Evolutionary conservation across 1,139 yeast species (phyloP), one percentile per base, ranked within the genome.

Genomic region (Lodderomyces oxycetoniae): DNA sequence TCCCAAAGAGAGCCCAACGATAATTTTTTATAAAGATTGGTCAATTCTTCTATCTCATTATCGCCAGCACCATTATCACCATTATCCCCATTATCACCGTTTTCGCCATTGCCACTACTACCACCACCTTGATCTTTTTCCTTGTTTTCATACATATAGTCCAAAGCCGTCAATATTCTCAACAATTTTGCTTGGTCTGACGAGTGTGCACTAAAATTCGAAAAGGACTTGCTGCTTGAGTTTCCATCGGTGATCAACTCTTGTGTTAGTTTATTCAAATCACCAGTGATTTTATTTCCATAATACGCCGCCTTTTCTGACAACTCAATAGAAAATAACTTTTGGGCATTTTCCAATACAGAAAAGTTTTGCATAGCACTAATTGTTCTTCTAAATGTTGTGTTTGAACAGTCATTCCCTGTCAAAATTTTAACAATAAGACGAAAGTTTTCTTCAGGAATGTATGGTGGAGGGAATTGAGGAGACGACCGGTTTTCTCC

Each of bases 101-200:
- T 57, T 41, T 79, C 84, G n/a, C n/a, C 74, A 21, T 14, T 14
- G 14, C 15, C 24, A 26, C 13, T 16, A 13, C 11, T 26, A 9
- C 29, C 11, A 4, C 17, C 29, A 16, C 9, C 20, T 14, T 21
- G 25, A 41, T 42, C 46, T 24, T 33, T 33, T 21, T 53, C 57
- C 23, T 53, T 62, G 1, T 68, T 57, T 41, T 79, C 84, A 55
- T 77, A 83, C 57, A 89, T 69, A 49, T 83, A 88, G 50, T 89
- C 96, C 42, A 89, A 69, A 0, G 96, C 96, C 0, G 97, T 89
- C 46, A 89, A 66, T 4, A 88, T 80, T 35, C 96, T 69, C 39
- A 91, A 63, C 14, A 91, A 61, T 49, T 88, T 88, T 7, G 96
- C 87, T 55, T 89, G 97, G 41, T 84, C 88, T 0, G 96, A 84